Evolutionary conservation across 108 stramenopile species (phyloP).

Genomic region (Cyclotella baltica): DNA sequence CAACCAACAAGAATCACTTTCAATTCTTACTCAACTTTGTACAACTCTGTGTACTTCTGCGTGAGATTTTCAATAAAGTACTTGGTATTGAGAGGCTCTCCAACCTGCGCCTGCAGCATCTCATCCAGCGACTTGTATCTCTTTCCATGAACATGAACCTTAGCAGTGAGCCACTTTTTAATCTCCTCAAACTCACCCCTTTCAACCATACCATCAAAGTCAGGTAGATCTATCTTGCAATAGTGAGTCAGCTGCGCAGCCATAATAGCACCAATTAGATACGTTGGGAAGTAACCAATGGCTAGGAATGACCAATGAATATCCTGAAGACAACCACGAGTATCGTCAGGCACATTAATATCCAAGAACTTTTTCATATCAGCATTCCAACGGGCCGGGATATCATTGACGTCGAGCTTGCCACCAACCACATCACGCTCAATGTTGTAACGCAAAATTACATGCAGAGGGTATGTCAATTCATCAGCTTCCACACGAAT

Average conservation of each 20-base stretch:
- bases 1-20: not conserved
- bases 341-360: slow-evolving; percentile 83
- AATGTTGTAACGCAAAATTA: slow-evolving; percentile 88
- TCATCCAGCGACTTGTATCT: slow-evolving; percentile 75
- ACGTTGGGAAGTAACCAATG: slow-evolving; percentile 95
- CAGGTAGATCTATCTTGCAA: slow-evolving; percentile 68
- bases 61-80: slow-evolving; percentile 86
- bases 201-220: slow-evolving; percentile 71
- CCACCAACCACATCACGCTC: slow-evolving; percentile 87
- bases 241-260: slow-evolving; percentile 87
- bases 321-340: slow-evolving; percentile 88
- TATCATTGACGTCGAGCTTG: slow-evolving; percentile 66
- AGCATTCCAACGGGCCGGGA: slow-evolving; percentile 82
- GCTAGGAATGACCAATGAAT: slow-evolving; percentile 85
- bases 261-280: slow-evolving; percentile 88
- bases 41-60: slow-evolving; percentile 82
- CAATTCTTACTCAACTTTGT: slow-evolving; percentile 49
- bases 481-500: slow-evolving; percentile 96
- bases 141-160: slow-evolving; percentile 84
- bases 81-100: slow-evolving; percentile 74
- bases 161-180: slow-evolving; percentile 76
- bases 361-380: slow-evolving; percentile 78
- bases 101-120: slow-evolving; percentile 75
- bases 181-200: slow-evolving; percentile 83
- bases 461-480: slow-evolving; percentile 92